Evolutionary conservation across 2,329 filamentous ascomycete genomes (phyloP).

Genomic region (Keithomyces neogunnii): DNA sequence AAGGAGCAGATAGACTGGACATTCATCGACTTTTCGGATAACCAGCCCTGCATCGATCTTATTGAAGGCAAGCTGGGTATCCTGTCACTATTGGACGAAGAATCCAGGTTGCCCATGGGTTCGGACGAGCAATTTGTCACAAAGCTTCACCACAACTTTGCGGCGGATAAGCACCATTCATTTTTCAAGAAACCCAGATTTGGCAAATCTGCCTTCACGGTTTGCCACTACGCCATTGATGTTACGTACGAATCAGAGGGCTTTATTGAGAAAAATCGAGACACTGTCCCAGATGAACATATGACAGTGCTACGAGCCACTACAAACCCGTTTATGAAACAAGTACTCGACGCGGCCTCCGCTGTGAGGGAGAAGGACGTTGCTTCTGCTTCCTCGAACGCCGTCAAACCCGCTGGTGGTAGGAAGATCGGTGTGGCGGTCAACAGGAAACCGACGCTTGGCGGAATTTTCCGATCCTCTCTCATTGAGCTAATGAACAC

Average conservation of each 20-base stretch:
- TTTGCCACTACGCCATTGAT: constrained; percentile 96
- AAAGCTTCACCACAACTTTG: constrained; percentile 92
- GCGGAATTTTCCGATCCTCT: constrained; percentile 97
- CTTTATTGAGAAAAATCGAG: constrained; percentile 98
- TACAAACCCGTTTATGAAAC: constrained; percentile 73
- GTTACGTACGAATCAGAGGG: constrained; percentile 98
- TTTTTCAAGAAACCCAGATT: constrained; percentile 99
- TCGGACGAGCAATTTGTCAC: constrained; percentile 95
- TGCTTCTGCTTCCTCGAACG: constrained; percentile 52
- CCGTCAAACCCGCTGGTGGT: constrained; percentile 72
- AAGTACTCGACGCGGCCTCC: constrained; percentile 78
- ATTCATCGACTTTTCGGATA: constrained; percentile 98
- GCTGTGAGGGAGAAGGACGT: constrained; percentile 84
- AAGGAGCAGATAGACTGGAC: constrained; percentile 97
- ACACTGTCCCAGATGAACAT: constrained; percentile 97
- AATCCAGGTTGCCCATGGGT: constrained; percentile 93
- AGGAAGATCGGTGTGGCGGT: constrained; percentile 87
- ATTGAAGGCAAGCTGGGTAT: constrained; percentile 97
- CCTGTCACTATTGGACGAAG: constrained; percentile 85
- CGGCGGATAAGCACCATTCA: constrained; percentile 80
- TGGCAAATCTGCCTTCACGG: constrained; percentile 93
- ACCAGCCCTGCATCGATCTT: constrained; percentile 96
- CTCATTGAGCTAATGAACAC: constrained; percentile 97
- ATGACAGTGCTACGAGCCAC: constrained; percentile 85
- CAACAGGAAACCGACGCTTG: constrained; percentile 91